Percentiles rank a stretch among this genome's conserved stretches.
Evolutionary conservation across 2,329 filamentous ascomycete species (phyloP).

Genomic region (Xylariaceae sp.): DNA sequence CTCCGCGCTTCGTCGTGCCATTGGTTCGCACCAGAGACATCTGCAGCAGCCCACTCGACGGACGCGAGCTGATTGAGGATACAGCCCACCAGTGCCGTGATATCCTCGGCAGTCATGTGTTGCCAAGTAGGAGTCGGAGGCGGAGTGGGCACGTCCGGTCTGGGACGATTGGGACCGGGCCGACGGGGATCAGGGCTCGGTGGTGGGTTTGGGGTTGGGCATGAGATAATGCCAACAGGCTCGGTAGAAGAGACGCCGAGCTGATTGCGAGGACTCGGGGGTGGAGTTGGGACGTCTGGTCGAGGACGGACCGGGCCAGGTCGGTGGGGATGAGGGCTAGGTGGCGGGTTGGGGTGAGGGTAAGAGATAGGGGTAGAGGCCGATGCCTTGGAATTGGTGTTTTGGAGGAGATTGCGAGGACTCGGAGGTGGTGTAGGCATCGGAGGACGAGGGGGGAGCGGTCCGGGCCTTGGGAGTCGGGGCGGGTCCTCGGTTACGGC

Average conservation of each 20-base stretch:
- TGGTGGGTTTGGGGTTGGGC: constrained; percentile 25
- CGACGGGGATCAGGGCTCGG: constrained; percentile 23
- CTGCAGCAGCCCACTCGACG: not conserved
- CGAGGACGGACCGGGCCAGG: constrained; percentile 25
- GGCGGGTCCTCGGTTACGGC: constrained; percentile 19
- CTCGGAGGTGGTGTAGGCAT: constrained; percentile 31
- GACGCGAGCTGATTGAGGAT: not conserved
- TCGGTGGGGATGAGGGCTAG: constrained; percentile 22
- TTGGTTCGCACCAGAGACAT: not conserved
- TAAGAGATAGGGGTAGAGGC: constrained; percentile 12
- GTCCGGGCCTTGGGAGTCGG: constrained; percentile 27
- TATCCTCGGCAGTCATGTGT: not conserved
- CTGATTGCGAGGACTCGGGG: constrained; percentile 26
- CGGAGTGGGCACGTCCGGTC: constrained; percentile 28
- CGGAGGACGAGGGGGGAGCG: constrained; percentile 27
- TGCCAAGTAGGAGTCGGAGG: constrained; percentile 27
- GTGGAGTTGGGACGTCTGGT: constrained; percentile 29
- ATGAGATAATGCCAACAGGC: constrained; percentile 8
- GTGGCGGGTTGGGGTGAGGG: constrained; percentile 26
- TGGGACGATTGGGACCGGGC: constrained; percentile 25
- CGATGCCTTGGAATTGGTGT: not conserved
- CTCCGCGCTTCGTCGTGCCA: not conserved
- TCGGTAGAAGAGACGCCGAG: constrained; percentile 8
- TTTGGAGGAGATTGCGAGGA: constrained; percentile 14
- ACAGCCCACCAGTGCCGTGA: not conserved